These are phyloP conservation scores for Ceratocystiopsis minuta DNA, from an alignment of 2,329 filamentous ascomycete species.

Conservation along the genomic window DNA sequence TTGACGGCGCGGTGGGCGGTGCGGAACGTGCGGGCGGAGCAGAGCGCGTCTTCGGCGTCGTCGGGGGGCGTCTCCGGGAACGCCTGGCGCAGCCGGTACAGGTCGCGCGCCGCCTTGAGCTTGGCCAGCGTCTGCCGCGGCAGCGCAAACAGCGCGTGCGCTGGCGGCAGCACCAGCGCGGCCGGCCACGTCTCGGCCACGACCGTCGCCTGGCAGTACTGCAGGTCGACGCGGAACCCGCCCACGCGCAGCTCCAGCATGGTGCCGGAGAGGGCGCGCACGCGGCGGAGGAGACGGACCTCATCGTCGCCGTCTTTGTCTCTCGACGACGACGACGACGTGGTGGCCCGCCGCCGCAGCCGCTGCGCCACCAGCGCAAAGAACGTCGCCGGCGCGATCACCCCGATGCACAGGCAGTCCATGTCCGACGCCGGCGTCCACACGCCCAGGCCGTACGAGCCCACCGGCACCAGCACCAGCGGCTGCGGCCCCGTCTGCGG, in stretches of 20 bases:
- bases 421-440: slow-evolving; percentile 45
- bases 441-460: slow-evolving; percentile 45
- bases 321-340: too few species aligned
- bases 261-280: slow-evolving; percentile 38
- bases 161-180: slow-evolving; percentile 26
- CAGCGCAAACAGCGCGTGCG: slow-evolving; percentile 36
- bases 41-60: slow-evolving; percentile 9
- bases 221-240: slow-evolving; percentile 42
- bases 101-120: slow-evolving; percentile 45
- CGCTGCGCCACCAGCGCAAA: slow-evolving; percentile 39
- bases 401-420: slow-evolving; percentile 47
- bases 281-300: slow-evolving; percentile 35
- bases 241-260: slow-evolving; percentile 46
- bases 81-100: slow-evolving; percentile 40
- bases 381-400: slow-evolving; percentile 41
- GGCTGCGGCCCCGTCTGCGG: slow-evolving; percentile 10
- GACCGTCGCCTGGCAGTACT: slow-evolving; percentile 43
- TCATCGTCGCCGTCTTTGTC: too few species aligned
- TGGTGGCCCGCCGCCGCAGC: slow-evolving; percentile 19
- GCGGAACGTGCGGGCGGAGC: slow-evolving; percentile 31
- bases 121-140: slow-evolving; percentile 38
- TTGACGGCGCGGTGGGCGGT: slow-evolving; percentile 41
- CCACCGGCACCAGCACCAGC: slow-evolving; percentile 41
- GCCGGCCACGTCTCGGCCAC: slow-evolving; percentile 35
- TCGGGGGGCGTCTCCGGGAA: slow-evolving; percentile 37